These are phyloP conservation scores for Staphylotrichum longicolle DNA, from an alignment of 495 filamentous ascomycete species.

Conservation along the genomic window DNA sequence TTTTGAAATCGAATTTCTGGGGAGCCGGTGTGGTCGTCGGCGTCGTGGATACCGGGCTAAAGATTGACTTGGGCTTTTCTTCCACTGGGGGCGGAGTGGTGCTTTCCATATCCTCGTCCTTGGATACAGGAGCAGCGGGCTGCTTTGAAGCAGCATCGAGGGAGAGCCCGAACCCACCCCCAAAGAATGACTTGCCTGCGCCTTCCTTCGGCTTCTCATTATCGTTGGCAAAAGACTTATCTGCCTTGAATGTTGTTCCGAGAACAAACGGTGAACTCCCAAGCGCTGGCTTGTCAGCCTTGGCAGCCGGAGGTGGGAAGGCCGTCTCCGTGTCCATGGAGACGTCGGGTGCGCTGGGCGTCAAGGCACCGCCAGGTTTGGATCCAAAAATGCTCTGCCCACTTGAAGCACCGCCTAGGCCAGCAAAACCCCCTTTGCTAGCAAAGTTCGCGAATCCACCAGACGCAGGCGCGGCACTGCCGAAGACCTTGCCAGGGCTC, in stretches of 20 bases:
- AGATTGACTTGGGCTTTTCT: conserved; percentile 36
- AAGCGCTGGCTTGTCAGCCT: conserved; percentile 48
- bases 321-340: conserved; percentile 44
- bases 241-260: conserved; percentile 76
- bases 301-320: conserved; percentile 39
- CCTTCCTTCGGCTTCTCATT: conserved; percentile 53
- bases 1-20: conserved; percentile 42
- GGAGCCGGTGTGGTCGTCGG: conserved; percentile 54
- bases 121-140: conserved; percentile 44
- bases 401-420: conserved; percentile 40
- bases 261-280: conserved; percentile 66
- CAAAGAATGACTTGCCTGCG: conserved; percentile 52
- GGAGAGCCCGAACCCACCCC: conserved; percentile 52
- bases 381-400: conserved; percentile 52
- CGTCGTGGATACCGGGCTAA: conserved; percentile 52
- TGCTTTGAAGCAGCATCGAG: conserved; percentile 48
- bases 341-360: conserved; percentile 35
- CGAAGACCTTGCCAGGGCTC: conserved; percentile 36
- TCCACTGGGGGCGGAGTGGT: conserved; percentile 36
- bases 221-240: conserved; percentile 58
- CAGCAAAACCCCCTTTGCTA: conserved; percentile 55
- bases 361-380: conserved; percentile 42
- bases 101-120: conserved; percentile 61
- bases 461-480: conserved; percentile 31
- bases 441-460: conserved; percentile 62